A percentile compares a stretch with the other conserved stretches of the same genome.
phyloP scores from a whole-genome alignment of 2,329 filamentous ascomycete species.

The Neopestalotiopsis sp. region DNA sequence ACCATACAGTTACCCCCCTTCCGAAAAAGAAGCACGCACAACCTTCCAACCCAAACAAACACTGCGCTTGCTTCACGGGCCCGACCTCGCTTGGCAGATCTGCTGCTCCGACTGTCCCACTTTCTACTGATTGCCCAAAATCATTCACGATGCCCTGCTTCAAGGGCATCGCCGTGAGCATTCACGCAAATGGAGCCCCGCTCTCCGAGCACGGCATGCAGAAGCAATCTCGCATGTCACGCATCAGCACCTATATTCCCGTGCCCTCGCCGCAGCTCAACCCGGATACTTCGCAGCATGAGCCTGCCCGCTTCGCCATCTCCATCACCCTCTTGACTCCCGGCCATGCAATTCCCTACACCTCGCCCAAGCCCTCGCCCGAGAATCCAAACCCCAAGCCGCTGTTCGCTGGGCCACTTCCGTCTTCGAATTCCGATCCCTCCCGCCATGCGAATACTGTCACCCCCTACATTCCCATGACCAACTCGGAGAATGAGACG shows the following conservation, averaged over 20 bases:
- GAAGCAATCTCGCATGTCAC: conserved; percentile 86
- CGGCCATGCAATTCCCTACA: conserved; percentile 89
- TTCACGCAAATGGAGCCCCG: conserved; percentile 81
- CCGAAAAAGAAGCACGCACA: background rate
- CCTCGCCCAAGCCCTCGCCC: conserved; percentile 78
- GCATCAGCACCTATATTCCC: conserved; percentile 96
- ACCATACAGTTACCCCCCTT: background rate
- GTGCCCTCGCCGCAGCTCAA: conserved; percentile 87
- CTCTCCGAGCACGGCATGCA: conserved; percentile 94
- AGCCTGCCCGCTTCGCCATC: conserved; percentile 96
- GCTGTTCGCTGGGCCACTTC: conserved; percentile 77
- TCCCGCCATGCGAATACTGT: conserved; percentile 61
- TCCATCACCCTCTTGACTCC: conserved; percentile 95
- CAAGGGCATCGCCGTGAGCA: conserved; percentile 97
- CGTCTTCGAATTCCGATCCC: conserved; percentile 54
- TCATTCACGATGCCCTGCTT: conserved; percentile 82
- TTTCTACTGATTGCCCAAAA: conserved; percentile 3
- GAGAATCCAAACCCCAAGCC: conserved; percentile 81
- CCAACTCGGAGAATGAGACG: conserved; percentile 91
- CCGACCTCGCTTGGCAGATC: background rate
- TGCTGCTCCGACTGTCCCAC: background rate
- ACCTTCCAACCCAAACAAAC: background rate
- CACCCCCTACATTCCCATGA: conserved; percentile 88
- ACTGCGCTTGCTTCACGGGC: background rate
- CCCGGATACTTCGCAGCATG: conserved; percentile 73